These are phyloP conservation scores for Metschnikowia cubensis DNA, from an alignment of 805 yeast species.

Conservation along the genomic window DNA sequence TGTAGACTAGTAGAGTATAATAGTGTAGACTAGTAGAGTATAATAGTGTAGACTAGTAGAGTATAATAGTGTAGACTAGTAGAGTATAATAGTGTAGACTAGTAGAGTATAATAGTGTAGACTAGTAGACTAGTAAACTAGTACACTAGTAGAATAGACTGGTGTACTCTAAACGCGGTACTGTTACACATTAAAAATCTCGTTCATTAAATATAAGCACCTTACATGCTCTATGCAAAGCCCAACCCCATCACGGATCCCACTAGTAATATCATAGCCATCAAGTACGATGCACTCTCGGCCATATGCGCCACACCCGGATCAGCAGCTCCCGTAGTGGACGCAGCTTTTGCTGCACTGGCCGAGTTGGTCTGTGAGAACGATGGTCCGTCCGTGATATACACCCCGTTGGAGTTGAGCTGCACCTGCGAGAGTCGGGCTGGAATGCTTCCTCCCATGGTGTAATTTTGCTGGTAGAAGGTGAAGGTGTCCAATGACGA, in stretches of 20 bases:
- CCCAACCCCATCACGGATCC: slow-evolving; percentile 9
- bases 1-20: no score
- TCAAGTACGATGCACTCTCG: background rate
- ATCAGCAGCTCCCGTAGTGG: slow-evolving; percentile 9
- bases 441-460: slow-evolving; percentile 18
- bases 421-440: slow-evolving; percentile 25
- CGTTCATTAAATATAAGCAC: no score
- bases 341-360: slow-evolving; percentile 18
- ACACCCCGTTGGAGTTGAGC: slow-evolving; percentile 27
- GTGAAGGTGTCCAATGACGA: slow-evolving; percentile 9
- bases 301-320: background rate
- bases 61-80: no score
- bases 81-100: no score
- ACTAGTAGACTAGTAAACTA: no score
- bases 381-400: slow-evolving; percentile 17
- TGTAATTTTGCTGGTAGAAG: slow-evolving; percentile 9
- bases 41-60: no score
- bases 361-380: slow-evolving; percentile 9
- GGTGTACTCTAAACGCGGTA: no score
- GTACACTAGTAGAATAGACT: no score
- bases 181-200: no score
- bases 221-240: background rate
- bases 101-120: no score
- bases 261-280: slow-evolving; percentile 1
- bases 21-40: no score